Percentiles rank a stretch among this genome's conserved stretches.
Evolutionary conservation across 2,329 filamentous ascomycete genomes (phyloP).

Genomic region (Colletotrichum tropicale): DNA sequence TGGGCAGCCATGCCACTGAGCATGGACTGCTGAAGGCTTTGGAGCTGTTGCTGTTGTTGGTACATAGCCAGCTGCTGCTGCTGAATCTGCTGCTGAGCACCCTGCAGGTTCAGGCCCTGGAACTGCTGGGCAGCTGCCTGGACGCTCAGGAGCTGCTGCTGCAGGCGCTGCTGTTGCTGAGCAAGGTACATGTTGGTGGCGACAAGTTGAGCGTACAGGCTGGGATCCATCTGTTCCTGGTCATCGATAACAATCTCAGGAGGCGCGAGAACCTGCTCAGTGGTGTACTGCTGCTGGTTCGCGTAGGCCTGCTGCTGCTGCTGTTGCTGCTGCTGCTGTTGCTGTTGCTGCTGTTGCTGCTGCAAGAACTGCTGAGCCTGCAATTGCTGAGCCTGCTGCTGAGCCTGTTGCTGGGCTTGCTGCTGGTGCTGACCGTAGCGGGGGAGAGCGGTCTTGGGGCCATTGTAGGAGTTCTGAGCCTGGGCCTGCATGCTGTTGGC

Average conservation of each 20-base stretch:
- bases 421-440: slow-evolving; percentile 43
- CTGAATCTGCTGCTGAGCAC: slow-evolving; percentile 49
- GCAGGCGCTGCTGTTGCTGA: slow-evolving; percentile 92
- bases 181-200: slow-evolving; percentile 91
- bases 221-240: slow-evolving; percentile 81
- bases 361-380: slow-evolving; percentile 26
- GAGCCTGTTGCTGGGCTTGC: neutral
- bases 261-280: slow-evolving; percentile 85
- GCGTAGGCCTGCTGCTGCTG: slow-evolving; percentile 32
- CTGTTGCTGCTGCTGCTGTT: slow-evolving; percentile 33
- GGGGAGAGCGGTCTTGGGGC: slow-evolving; percentile 64
- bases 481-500: slow-evolving; percentile 50
- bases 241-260: slow-evolving; percentile 79
- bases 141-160: slow-evolving; percentile 87
- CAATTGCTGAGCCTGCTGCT: slow-evolving; percentile 9
- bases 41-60: slow-evolving; percentile 46
- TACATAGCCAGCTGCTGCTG: slow-evolving; percentile 50
- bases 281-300: slow-evolving; percentile 62
- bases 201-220: slow-evolving; percentile 84
- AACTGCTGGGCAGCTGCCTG: slow-evolving; percentile 85
- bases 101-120: slow-evolving; percentile 74
- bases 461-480: slow-evolving; percentile 49
- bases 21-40: slow-evolving; percentile 50
- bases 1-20: slow-evolving; percentile 43
- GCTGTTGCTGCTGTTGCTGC: slow-evolving; percentile 35